Conservation (phyloP, 257 asterid genomes). For the Fraxinus cuspidata region DNA sequence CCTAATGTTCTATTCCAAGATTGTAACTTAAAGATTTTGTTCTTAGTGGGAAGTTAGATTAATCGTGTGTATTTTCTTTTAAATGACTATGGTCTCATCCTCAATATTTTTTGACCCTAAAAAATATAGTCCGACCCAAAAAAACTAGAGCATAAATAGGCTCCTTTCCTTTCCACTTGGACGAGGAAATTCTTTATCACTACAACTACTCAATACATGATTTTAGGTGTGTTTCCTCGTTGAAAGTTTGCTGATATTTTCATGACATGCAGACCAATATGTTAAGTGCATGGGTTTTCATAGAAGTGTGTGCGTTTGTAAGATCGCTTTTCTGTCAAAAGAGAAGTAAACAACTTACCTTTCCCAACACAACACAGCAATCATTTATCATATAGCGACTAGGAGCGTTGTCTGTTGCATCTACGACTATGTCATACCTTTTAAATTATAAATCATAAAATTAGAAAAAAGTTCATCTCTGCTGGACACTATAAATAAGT, state of each 20-base stretch:
- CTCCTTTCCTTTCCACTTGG: background rate
- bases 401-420: constrained; percentile 96
- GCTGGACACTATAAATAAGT: background rate
- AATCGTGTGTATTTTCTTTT: background rate
- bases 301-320: background rate
- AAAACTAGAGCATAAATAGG: background rate
- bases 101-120: background rate
- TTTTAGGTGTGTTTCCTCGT: background rate
- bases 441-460: constrained; percentile 26
- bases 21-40: background rate
- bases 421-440: constrained; percentile 91
- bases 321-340: constrained; percentile 3
- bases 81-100: background rate
- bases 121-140: background rate
- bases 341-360: constrained; percentile 52
- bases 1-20: background rate
- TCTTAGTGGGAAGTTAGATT: background rate
- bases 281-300: background rate
- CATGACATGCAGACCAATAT: background rate
- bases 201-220: background rate
- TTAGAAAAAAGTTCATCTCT: constrained; percentile 16
- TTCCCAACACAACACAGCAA: constrained; percentile 87
- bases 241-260: background rate
- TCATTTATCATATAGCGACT: constrained; percentile 97
- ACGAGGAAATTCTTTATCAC: background rate